Base-by-base conservation (phyloP, 2,329 filamentous ascomycete genomes). In the Fusarium pseudonygamai region DNA sequence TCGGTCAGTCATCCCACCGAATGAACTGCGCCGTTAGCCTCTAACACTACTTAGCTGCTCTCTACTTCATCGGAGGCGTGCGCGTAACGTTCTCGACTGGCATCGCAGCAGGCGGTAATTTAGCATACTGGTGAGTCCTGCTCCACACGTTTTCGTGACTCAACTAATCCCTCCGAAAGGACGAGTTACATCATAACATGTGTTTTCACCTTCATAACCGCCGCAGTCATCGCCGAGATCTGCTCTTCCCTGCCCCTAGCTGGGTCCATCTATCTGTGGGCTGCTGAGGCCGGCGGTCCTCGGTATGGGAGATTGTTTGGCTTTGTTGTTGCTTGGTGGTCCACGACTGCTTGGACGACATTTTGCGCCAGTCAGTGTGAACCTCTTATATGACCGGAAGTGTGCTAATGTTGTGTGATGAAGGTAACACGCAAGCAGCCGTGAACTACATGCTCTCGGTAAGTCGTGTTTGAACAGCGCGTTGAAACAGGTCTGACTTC, bases 401-500 rank as follows among this genome's bases (percentile, higher is more conserved):
- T n/a, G n/a, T n/a, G n/a, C n/a, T 56, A 15, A 62, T 18, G 0
- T 28, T 34, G 18, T 1, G 20, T 8, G 3, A 32, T 26, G 0
- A 9, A 62, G 60, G 60, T 1, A 63, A 63, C 11, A 63, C 60
- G 1, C 60, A 63, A 36, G 52, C 60, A 13, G 60, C 60, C 3
- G 60, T 63, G 1, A 63, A 63, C 5, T 63, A 63, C 15, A 20
- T 63, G 60, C 60, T 63, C 4, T 59, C 60, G 11, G 60, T 62
- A 45, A 14, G 39, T 34, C 6, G 8, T 11, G 10, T 30, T 24
- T 1, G 14, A 37, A 40, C 11, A 30, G 2, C 7, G 32, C 1
- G 14, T 18, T 53, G 26, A 10, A 9, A 7, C 10, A 16, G 4
- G 30, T 3, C 30, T 30, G 30, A 30, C 30, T 28, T 28, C 10